phyloP scores from a whole-genome alignment of 345 rosid genomes.

The Trapa incisa region DNA sequence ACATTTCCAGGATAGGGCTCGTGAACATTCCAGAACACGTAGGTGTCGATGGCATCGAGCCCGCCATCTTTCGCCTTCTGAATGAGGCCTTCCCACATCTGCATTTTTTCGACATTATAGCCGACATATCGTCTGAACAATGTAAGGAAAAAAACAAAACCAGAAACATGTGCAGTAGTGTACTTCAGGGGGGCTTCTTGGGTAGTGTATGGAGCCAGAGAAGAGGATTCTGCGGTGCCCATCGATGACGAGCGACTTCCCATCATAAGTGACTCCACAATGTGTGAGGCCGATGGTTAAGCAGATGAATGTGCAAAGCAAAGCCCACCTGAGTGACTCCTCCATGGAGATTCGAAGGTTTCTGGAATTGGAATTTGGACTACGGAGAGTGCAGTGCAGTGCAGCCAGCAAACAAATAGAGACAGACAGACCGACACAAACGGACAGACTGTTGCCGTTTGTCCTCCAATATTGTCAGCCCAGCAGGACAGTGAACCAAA shows the following conservation, averaged over 20 bases:
- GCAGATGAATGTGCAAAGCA: slow-evolving; percentile 14
- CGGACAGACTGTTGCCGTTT: background rate
- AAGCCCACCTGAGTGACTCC: slow-evolving; percentile 11
- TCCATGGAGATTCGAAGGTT: background rate
- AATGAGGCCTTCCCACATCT: slow-evolving; percentile 69
- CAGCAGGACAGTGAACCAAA: background rate
- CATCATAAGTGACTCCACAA: slow-evolving; percentile 36
- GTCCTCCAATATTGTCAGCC: background rate
- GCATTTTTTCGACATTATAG: slow-evolving; percentile 12
- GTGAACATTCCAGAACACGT: slow-evolving; percentile 65
- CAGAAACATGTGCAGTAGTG: too few relatives aligned
- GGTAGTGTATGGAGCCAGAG: slow-evolving; percentile 65
- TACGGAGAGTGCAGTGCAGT: background rate
- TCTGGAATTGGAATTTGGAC: background rate
- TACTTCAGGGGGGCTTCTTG: slow-evolving; percentile 58
- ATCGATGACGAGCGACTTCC: slow-evolving; percentile 41
- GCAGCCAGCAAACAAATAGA: background rate
- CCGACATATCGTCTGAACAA: too few relatives aligned
- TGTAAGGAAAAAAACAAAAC: too few relatives aligned
- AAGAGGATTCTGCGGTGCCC: slow-evolving; percentile 45
- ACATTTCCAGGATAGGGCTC: slow-evolving; percentile 63
- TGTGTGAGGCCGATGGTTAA: slow-evolving; percentile 12
- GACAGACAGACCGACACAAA: background rate
- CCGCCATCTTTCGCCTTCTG: slow-evolving; percentile 61
- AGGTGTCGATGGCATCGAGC: slow-evolving; percentile 52